These are phyloP conservation scores for Halophytophthora polymorphica DNA, from an alignment of 352 stramenopile genomes.

Conservation along the genomic window DNA sequence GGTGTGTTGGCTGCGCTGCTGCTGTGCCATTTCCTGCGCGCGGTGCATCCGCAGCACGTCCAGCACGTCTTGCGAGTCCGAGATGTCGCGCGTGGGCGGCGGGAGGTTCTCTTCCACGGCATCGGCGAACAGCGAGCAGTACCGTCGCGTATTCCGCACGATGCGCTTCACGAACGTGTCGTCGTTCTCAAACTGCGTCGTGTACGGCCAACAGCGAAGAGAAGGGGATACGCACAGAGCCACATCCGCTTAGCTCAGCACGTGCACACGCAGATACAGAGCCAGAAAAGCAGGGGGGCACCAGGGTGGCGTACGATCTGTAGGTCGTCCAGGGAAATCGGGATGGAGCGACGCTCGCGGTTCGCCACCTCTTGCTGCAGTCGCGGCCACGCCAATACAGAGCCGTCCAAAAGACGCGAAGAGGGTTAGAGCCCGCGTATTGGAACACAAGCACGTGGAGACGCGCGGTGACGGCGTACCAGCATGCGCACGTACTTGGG, in stretches of 20 bases:
- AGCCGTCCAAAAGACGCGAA: not conserved
- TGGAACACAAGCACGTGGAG: slow-evolving; percentile 1
- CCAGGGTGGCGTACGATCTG: slow-evolving; percentile 57
- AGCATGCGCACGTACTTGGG: slow-evolving; percentile 82
- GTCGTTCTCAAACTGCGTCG: slow-evolving; percentile 57
- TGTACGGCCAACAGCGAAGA: not conserved
- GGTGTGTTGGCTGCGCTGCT: slow-evolving; percentile 39
- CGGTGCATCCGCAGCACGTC: slow-evolving; percentile 78
- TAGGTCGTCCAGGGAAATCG: slow-evolving; percentile 78
- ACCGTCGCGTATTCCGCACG: slow-evolving; percentile 80
- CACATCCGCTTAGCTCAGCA: not conserved
- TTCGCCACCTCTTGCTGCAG: slow-evolving; percentile 86
- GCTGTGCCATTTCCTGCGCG: slow-evolving; percentile 66
- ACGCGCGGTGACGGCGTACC: slow-evolving; percentile 31
- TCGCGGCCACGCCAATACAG: slow-evolving; percentile 1
- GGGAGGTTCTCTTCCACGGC: slow-evolving; percentile 88
- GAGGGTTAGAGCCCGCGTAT: not conserved
- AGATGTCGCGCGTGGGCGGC: slow-evolving; percentile 74
- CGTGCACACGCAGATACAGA: not conserved
- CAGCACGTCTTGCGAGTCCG: slow-evolving; percentile 78
- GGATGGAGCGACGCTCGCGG: slow-evolving; percentile 73
- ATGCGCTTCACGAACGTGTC: slow-evolving; percentile 88
- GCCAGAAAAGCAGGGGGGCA: slow-evolving; percentile 19
- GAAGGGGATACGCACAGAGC: not conserved
- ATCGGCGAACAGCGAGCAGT: slow-evolving; percentile 87